Conservation (phyloP, 352 stramenopile species). For the Nothophytophthora sp. region DNA sequence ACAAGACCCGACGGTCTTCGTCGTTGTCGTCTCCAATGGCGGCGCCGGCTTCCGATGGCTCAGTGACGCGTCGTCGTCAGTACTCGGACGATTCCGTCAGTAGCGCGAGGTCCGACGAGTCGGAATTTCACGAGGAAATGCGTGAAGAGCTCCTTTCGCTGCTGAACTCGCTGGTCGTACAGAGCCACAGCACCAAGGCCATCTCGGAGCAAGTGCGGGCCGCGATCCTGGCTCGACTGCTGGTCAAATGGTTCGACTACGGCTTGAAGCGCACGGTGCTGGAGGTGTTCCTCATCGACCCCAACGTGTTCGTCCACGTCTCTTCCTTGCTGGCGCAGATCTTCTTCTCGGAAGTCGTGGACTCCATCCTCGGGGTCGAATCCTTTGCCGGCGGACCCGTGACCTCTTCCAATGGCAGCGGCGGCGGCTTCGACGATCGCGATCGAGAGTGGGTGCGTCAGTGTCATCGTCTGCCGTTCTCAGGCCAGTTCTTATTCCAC, state of each 20-base stretch:
- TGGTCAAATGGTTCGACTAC: constrained; percentile 89
- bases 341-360: constrained; percentile 75
- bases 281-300: constrained; percentile 65
- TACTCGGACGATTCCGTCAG: constrained; percentile 22
- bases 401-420: constrained; percentile 6
- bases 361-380: constrained; percentile 38
- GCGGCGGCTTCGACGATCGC: constrained; percentile 60
- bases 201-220: constrained; percentile 49
- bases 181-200: constrained; percentile 29
- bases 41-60: constrained; percentile 4
- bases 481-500: constrained; percentile 79
- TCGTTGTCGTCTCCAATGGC: not conserved
- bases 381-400: constrained; percentile 5
- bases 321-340: constrained; percentile 65
- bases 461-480: constrained; percentile 77
- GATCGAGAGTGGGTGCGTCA: constrained; percentile 77
- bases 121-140: constrained; percentile 55
- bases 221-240: constrained; percentile 71
- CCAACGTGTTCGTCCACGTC: constrained; percentile 59
- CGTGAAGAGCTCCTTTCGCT: constrained; percentile 64
- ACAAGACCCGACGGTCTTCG: constrained; percentile 39
- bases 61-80: constrained; percentile 30
- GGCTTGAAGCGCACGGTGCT: constrained; percentile 53
- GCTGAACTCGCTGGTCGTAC: constrained; percentile 63
- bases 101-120: constrained; percentile 34